These are phyloP conservation scores for Gracilariopsis chorda DNA, from an alignment of 23 red algal genomes.

Conservation along the genomic window DNA sequence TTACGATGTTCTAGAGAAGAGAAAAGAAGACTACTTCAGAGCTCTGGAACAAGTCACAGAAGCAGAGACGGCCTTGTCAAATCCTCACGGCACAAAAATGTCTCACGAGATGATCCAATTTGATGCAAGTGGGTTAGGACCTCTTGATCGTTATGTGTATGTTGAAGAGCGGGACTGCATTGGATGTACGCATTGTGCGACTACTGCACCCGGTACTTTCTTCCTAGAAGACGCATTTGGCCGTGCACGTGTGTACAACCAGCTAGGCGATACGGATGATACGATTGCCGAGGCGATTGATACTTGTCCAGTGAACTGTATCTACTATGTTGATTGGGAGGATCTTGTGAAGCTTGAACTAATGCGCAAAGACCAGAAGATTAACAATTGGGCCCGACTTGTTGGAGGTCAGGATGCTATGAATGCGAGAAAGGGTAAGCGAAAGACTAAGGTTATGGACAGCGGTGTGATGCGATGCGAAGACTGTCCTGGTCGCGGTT, in stretches of 20 bases:
- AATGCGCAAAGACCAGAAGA: constrained; percentile 62
- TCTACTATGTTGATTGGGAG: constrained; percentile 78
- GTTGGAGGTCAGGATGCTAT: constrained; percentile 51
- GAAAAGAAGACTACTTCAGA: constrained; percentile 36
- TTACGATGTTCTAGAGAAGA: not conserved
- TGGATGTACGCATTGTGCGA: constrained; percentile 79
- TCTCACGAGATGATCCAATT: constrained; percentile 58
- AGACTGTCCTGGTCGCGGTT: constrained; percentile 77
- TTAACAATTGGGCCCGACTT: constrained; percentile 77
- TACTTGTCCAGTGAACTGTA: constrained; percentile 86
- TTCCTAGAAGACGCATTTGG: constrained; percentile 76
- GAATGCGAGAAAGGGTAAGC: constrained; percentile 10
- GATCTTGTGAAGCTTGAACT: constrained; percentile 76
- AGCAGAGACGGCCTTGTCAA: constrained; percentile 47
- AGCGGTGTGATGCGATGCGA: constrained; percentile 65
- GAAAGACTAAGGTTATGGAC: constrained; percentile 64
- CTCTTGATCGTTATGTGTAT: constrained; percentile 74
- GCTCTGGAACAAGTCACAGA: constrained; percentile 25
- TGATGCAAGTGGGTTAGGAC: constrained; percentile 42
- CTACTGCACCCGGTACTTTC: constrained; percentile 71
- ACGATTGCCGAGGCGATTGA: constrained; percentile 59
- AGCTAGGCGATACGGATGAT: constrained; percentile 55
- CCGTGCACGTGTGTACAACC: constrained; percentile 69
- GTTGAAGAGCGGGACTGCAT: constrained; percentile 85
- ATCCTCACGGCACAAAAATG: constrained; percentile 48